phyloP scores from a whole-genome alignment of 345 rosid genomes.

The Trapa incisa region DNA sequence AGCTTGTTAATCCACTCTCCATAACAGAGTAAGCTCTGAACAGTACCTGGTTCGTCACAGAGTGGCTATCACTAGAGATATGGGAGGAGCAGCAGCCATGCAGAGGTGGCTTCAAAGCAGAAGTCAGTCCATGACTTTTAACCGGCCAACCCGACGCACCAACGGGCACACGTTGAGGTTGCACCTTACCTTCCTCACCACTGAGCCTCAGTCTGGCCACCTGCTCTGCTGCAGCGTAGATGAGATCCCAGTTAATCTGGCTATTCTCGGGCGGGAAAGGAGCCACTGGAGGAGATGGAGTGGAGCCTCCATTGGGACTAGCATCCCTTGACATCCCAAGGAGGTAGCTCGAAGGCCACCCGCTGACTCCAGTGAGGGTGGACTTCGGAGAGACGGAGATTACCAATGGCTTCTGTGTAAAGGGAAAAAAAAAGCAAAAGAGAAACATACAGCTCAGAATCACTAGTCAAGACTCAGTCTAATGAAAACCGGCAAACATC shows the following conservation, averaged over 20 bases:
- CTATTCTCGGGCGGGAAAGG: slow-evolving; percentile 25
- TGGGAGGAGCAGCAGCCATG: too few relatives aligned
- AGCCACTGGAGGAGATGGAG: slow-evolving; percentile 36
- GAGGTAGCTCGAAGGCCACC: too few relatives aligned
- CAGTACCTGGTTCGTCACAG: background rate
- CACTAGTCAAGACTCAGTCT: background rate
- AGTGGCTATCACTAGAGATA: background rate
- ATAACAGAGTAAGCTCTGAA: background rate
- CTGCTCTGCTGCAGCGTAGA: slow-evolving; percentile 62
- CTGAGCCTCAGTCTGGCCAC: slow-evolving; percentile 46
- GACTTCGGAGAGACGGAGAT: slow-evolving; percentile 60
- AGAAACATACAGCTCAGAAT: background rate
- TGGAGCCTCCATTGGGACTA: slow-evolving; percentile 44
- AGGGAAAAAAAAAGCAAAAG: too few relatives aligned
- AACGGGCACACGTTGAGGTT: background rate
- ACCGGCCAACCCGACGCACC: background rate
- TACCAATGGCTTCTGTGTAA: slow-evolving; percentile 16
- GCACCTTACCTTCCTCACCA: slow-evolving; percentile 11
- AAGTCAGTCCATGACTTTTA: background rate
- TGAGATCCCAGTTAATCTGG: slow-evolving; percentile 35
- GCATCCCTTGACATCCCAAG: slow-evolving; percentile 19
- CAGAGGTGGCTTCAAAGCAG: background rate
- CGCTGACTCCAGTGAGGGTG: slow-evolving; percentile 42
- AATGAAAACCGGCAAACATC: background rate
- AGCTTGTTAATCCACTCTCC: background rate